A percentile compares a stretch with the other conserved stretches of the same genome.
These are phyloP conservation scores for Bocquillonia castaneifolia DNA, from an alignment of 441 rosid species.

Conservation along the genomic window DNA sequence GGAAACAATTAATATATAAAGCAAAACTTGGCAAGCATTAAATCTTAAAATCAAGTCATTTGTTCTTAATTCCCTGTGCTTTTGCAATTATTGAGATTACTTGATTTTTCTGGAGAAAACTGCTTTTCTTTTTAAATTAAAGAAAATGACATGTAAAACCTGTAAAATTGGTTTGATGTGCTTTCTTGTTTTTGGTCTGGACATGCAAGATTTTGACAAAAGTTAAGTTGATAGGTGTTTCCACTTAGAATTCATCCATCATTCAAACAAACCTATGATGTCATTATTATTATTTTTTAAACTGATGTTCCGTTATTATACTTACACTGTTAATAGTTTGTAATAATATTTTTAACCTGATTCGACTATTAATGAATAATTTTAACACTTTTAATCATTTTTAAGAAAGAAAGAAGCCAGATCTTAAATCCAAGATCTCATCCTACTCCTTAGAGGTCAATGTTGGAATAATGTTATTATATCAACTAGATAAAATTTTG, in stretches of 20 bases:
- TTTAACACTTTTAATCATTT: no score
- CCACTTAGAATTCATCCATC: conserved; percentile 20
- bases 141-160: background rate
- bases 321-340: no score
- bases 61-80: background rate
- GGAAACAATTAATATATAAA: background rate
- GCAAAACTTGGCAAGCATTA: conserved; percentile 1
- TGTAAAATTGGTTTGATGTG: background rate
- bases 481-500: no score
- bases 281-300: no score
- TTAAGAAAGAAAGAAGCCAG: no score
- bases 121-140: background rate
- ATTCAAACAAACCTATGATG: background rate
- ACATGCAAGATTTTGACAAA: conserved; percentile 25
- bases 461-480: no score
- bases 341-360: no score
- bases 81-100: conserved; percentile 10
- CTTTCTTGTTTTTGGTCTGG: conserved; percentile 11
- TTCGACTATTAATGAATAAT: no score
- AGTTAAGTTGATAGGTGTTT: conserved; percentile 24
- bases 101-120: background rate
- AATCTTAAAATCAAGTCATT: background rate
- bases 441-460: no score
- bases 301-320: no score
- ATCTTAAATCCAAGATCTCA: no score